phyloP scores from a whole-genome alignment of 257 asterid species.

The Solanum ossicruentum region DNA sequence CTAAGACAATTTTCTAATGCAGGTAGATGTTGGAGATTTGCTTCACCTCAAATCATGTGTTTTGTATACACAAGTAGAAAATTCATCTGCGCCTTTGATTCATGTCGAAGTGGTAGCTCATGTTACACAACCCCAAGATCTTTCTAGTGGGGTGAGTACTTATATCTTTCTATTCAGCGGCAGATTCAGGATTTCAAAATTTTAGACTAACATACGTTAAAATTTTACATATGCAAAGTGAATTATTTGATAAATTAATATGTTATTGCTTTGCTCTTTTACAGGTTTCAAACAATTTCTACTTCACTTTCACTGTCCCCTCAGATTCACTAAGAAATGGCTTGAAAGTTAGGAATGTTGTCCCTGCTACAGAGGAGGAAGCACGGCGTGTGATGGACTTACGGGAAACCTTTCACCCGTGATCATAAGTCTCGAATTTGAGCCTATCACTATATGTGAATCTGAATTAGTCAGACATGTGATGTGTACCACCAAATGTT shows the following conservation, averaged over 20 bases:
- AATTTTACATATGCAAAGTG: not conserved
- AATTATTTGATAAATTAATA: not conserved
- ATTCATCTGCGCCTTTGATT: constrained; percentile 47
- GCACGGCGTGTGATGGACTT: constrained; percentile 36
- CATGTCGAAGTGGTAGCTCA: constrained; percentile 84
- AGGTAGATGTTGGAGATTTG: constrained; percentile 88
- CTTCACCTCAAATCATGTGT: constrained; percentile 84
- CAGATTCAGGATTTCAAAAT: not conserved
- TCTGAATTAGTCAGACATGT: not conserved
- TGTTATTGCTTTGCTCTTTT: not conserved
- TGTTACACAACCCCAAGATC: constrained; percentile 64
- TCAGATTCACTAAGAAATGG: constrained; percentile 39
- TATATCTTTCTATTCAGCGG: not conserved
- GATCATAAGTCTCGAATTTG: not conserved
- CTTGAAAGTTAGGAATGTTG: constrained; percentile 53
- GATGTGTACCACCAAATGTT: not conserved
- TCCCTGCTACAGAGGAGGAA: constrained; percentile 80
- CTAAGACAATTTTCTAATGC: constrained; percentile 6
- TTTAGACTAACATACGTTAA: not conserved
- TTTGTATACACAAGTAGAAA: constrained; percentile 59
- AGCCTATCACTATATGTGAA: not conserved
- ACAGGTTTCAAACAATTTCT: constrained; percentile 82
- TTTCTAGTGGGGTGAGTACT: constrained; percentile 55
- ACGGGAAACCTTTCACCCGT: not conserved
- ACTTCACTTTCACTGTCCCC: constrained; percentile 68